phyloP scores from a whole-genome alignment of 179 eudicot species.

The Beta lomatogona region DNA sequence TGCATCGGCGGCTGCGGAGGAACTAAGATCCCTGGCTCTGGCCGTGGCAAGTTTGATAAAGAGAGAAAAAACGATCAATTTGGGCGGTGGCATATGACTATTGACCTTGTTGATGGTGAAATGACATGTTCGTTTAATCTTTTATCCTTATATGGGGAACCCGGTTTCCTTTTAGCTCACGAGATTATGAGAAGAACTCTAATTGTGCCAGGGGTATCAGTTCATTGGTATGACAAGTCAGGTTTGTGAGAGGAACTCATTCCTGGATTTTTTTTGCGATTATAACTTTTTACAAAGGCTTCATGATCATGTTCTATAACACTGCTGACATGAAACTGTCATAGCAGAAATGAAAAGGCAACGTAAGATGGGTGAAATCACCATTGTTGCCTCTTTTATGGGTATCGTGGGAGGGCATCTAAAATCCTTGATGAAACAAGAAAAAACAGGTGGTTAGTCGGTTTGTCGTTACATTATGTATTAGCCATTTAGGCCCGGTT shows the following conservation, averaged over 20 bases:
- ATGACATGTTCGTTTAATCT: neutral
- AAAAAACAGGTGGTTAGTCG: conserved; percentile 39
- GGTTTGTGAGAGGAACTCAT: conserved; percentile 45
- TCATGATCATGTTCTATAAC: neutral
- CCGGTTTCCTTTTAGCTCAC: conserved; percentile 73
- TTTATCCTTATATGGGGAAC: conserved; percentile 59
- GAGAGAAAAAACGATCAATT: too few species aligned
- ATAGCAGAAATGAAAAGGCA: conserved; percentile 80
- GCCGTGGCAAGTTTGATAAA: too few species aligned
- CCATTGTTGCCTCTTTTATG: conserved; percentile 78
- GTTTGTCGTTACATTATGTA: neutral
- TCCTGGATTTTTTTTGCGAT: conserved; percentile 5
- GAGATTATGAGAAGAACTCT: conserved; percentile 66
- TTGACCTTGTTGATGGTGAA: neutral
- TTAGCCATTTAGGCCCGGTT: neutral
- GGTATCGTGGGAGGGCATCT: conserved; percentile 61
- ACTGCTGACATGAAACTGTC: conserved; percentile 3
- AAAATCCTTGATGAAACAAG: conserved; percentile 52
- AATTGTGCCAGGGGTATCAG: conserved; percentile 65
- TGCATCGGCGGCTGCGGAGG: too few species aligned
- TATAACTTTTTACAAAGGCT: neutral
- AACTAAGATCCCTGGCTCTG: too few species aligned
- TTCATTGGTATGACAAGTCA: conserved; percentile 96
- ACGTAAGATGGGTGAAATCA: conserved; percentile 95
- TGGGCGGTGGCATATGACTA: too few species aligned